Base-by-base conservation (phyloP, 129 eudicot genomes). In the Chrysanthemum lavandulifolium region DNA sequence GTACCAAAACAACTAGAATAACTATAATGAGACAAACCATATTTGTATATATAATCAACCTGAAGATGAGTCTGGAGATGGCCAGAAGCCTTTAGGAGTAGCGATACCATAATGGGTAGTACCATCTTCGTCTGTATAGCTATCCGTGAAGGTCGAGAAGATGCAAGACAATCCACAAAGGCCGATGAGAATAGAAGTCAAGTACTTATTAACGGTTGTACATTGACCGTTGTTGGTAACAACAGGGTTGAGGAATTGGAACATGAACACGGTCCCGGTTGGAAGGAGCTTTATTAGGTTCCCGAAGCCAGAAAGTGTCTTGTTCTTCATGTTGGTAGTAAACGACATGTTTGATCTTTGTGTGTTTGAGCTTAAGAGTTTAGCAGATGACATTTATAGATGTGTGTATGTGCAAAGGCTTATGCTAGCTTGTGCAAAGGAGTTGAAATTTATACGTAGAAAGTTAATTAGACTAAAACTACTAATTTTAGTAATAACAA, bases 221-320 rank as follows among this genome's bases (percentile, higher is more conserved):
- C 97, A 91, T 1, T 84, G 73, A 52, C 97, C 97, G 33, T 75
- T 72, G 87, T 86, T 86, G 80, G 96, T 86, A 27, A 89, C 56
- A 51, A 89, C 75, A 0, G 95, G 86, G 83, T 68, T 81, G 61
- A 88, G 85, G 79, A 86, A 88, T 6, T 91, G 92, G 87, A 78
- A 91, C 3, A 69, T 11, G 88, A 88, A 91, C 40, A 88, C 93
- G 15, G 97, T 88, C 29, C 96, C 97, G 9, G 96, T 91, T 0
- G 97, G 97, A 36, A 91, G 97, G 71, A 86, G 96, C 33, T 81
- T 91, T 62, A 91, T 80, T 45, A 91, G 90, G 84, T 81, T 91
- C 49, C 92, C 96, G 48, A 88, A 2, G 49, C 88, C 83, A 11
- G 84, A 55, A 1, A 86, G 73, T 57, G 92, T 79, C 48, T 82